Evolutionary conservation across 768 basidiomycete genomes (phyloP).

Genomic region (Naganishia antarctica): DNA sequence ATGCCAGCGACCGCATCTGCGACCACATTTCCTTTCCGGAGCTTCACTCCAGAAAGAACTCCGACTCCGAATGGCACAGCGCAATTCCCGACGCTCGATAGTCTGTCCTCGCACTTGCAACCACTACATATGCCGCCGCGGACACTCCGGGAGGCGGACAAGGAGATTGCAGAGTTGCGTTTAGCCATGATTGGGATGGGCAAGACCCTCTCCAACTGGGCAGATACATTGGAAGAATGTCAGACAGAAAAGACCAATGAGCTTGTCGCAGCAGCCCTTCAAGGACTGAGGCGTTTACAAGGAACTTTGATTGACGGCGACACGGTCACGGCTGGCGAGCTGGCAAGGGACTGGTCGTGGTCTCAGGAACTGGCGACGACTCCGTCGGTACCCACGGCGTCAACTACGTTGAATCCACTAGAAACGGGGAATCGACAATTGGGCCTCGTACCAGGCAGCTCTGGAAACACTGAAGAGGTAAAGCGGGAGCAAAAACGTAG

Average conservation of each 20-base stretch:
- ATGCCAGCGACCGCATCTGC: constrained; percentile 65
- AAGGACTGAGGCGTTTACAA: constrained; percentile 38
- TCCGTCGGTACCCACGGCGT: neutral
- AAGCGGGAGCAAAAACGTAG: neutral
- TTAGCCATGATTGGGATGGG: constrained; percentile 49
- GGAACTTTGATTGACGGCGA: constrained; percentile 38
- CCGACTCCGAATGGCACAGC: neutral
- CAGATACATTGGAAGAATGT: constrained; percentile 27
- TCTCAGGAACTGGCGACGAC: constrained; percentile 20
- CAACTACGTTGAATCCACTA: neutral
- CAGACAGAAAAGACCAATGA: constrained; percentile 3
- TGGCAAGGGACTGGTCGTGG: constrained; percentile 27
- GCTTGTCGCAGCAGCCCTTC: constrained; percentile 26
- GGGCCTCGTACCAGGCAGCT: neutral
- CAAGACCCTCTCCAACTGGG: constrained; percentile 43
- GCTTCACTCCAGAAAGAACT: constrained; percentile 13
- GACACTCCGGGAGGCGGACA: constrained; percentile 38
- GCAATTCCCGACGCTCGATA: constrained; percentile 23
- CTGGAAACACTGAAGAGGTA: too few relatives aligned
- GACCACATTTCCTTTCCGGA: constrained; percentile 52
- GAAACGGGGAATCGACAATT: neutral
- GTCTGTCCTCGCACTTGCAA: constrained; percentile 27
- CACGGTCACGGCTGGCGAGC: constrained; percentile 7
- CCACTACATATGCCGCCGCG: constrained; percentile 22
- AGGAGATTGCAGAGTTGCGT: constrained; percentile 45